A percentile compares a stretch with the other conserved stretches of the same genome.
These are phyloP conservation scores for Fallopia convolvulus DNA, from an alignment of 148 eudicot genomes.

Conservation along the genomic window DNA sequence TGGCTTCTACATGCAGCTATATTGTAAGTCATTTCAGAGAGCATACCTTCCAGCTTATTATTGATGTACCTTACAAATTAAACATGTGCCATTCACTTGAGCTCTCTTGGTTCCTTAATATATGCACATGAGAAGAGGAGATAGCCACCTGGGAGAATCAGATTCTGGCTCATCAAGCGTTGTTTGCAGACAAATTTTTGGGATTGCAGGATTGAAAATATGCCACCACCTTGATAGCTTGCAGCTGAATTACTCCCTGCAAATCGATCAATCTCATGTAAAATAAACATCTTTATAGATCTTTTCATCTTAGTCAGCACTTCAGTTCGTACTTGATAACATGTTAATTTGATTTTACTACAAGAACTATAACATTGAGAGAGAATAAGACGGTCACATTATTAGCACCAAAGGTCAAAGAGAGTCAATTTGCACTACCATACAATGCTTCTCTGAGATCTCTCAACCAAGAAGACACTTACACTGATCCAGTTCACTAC, in stretches of 20 bases:
- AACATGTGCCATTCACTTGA: background rate
- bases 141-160: background rate
- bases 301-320: background rate
- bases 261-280: background rate
- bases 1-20: background rate
- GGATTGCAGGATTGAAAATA: conserved; percentile 24
- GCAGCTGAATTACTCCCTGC: conserved; percentile 3
- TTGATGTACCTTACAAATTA: background rate
- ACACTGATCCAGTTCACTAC: background rate
- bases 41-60: background rate
- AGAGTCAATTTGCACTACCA: background rate
- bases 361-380: background rate
- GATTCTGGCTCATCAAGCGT: background rate
- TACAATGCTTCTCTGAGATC: background rate
- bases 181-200: conserved; percentile 24
- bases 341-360: background rate
- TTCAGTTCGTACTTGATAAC: background rate
- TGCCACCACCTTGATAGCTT: conserved; percentile 11
- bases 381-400: background rate
- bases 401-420: background rate
- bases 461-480: background rate
- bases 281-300: too few relatives aligned
- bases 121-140: background rate
- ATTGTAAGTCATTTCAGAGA: background rate
- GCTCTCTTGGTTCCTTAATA: background rate